A percentile compares a stretch with the other conserved stretches of the same genome.
Evolutionary conservation across 805 yeast genomes (phyloP).

Genomic region (Suhomyces vadensis): DNA sequence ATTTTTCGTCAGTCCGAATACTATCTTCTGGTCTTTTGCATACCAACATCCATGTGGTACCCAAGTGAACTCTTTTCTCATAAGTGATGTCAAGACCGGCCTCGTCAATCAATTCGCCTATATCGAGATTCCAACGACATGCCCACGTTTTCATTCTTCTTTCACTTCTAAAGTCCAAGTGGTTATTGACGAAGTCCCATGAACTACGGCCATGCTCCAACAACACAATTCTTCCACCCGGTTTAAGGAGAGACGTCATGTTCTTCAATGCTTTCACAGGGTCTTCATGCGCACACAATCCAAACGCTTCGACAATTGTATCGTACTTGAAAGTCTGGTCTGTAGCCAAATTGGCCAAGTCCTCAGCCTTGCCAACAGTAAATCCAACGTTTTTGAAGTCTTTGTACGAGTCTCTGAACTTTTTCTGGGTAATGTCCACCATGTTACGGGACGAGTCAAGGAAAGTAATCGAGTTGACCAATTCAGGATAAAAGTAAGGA

Average conservation of each 20-base stretch:
- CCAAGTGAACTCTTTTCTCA: constrained; percentile 81
- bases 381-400: constrained; percentile 72
- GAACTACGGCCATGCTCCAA: constrained; percentile 92
- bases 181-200: constrained; percentile 73
- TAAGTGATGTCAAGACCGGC: constrained; percentile 82
- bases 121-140: constrained; percentile 95
- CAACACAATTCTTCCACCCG: constrained; percentile 85
- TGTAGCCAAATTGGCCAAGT: constrained; percentile 58
- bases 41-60: constrained; percentile 86
- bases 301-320: constrained; percentile 91
- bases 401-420: constrained; percentile 70
- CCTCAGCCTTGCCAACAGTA: constrained; percentile 89
- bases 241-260: constrained; percentile 71
- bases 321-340: constrained; percentile 64
- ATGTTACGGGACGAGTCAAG: constrained; percentile 82
- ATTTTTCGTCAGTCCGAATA: constrained; percentile 43
- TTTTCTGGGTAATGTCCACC: constrained; percentile 77
- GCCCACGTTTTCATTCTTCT: constrained; percentile 91
- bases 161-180: constrained; percentile 80
- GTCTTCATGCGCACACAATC: constrained; percentile 92
- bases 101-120: constrained; percentile 80
- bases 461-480: constrained; percentile 73
- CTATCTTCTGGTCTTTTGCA: constrained; percentile 75
- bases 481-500: constrained; percentile 62
- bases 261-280: constrained; percentile 81